Conservation (phyloP, 2,329 filamentous ascomycete genomes). For the Apiospora phragmitis region DNA sequence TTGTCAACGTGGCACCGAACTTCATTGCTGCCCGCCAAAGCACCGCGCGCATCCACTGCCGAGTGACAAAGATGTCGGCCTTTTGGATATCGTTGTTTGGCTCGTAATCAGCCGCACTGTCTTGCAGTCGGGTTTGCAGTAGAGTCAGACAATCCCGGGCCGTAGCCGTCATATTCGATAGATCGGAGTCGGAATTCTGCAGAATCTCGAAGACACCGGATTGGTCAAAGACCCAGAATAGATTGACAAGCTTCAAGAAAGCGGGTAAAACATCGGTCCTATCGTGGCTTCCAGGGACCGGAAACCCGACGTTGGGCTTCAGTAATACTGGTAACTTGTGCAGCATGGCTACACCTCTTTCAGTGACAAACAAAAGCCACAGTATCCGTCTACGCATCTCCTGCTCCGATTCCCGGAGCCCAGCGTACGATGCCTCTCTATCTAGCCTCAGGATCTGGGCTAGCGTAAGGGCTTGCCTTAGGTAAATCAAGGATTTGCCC, state of each 20-base stretch:
- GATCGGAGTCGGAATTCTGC: conserved; percentile 35
- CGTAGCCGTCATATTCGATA: conserved; percentile 30
- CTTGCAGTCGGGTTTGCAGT: conserved; percentile 44
- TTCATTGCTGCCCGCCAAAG: conserved; percentile 44
- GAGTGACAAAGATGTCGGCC: conserved; percentile 49
- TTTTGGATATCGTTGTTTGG: conserved; percentile 48
- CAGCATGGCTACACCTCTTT: conserved; percentile 49
- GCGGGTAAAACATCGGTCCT: conserved; percentile 46
- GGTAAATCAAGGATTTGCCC: conserved; percentile 45
- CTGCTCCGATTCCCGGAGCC: conserved; percentile 38
- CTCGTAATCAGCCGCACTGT: conserved; percentile 38
- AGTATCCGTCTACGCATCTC: conserved; percentile 46
- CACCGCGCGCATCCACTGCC: conserved; percentile 52
- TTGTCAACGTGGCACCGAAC: conserved; percentile 26
- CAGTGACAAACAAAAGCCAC: conserved; percentile 51
- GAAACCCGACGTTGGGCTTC: conserved; percentile 39
- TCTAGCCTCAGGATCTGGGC: conserved; percentile 51
- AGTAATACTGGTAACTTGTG: conserved; percentile 50
- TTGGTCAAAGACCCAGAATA: conserved; percentile 52
- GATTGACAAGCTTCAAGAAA: conserved; percentile 48
- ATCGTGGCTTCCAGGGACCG: conserved; percentile 37
- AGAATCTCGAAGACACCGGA: conserved; percentile 49
- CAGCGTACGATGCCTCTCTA: conserved; percentile 40
- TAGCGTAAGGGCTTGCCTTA: conserved; percentile 52
- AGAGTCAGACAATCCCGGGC: conserved; percentile 34